Evolutionary conservation across 202 grass and related monocot genomes (phyloP).

Genomic region (Carex sylvatica): DNA sequence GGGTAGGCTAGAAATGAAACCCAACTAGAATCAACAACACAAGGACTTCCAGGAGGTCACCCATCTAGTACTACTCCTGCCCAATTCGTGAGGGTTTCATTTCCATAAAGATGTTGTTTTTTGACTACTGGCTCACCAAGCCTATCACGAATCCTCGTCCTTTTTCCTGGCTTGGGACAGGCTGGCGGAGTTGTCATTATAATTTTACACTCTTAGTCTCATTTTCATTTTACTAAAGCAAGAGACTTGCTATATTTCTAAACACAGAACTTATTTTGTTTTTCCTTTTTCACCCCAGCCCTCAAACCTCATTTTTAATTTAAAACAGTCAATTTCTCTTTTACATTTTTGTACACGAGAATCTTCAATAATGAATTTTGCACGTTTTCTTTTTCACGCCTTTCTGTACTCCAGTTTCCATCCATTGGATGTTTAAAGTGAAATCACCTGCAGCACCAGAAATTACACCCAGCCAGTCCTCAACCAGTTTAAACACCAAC

Average conservation of each 20-base stretch:
- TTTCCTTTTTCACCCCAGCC: background rate
- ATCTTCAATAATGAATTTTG: background rate
- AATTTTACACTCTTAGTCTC: background rate
- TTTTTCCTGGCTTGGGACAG: too few relatives aligned
- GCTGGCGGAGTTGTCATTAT: too few relatives aligned
- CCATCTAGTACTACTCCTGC: too few relatives aligned
- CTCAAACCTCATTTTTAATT: background rate
- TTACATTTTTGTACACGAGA: background rate
- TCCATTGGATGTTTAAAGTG: background rate
- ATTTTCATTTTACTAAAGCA: constrained; percentile 2
- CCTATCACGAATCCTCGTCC: too few relatives aligned
- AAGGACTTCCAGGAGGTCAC: too few relatives aligned
- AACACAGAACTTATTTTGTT: background rate
- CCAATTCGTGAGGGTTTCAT: too few relatives aligned
- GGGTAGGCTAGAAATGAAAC: too few relatives aligned
- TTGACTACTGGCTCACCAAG: too few relatives aligned
- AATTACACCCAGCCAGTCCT: background rate
- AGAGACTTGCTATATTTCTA: background rate
- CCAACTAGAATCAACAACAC: too few relatives aligned
- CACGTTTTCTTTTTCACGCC: background rate
- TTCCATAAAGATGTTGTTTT: too few relatives aligned
- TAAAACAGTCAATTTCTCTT: background rate
- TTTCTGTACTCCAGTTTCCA: background rate
- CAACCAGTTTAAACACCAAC: background rate
- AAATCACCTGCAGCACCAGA: background rate